phyloP scores from a whole-genome alignment of 2,329 filamentous ascomycete species.

The Phyllachora maydis region DNA sequence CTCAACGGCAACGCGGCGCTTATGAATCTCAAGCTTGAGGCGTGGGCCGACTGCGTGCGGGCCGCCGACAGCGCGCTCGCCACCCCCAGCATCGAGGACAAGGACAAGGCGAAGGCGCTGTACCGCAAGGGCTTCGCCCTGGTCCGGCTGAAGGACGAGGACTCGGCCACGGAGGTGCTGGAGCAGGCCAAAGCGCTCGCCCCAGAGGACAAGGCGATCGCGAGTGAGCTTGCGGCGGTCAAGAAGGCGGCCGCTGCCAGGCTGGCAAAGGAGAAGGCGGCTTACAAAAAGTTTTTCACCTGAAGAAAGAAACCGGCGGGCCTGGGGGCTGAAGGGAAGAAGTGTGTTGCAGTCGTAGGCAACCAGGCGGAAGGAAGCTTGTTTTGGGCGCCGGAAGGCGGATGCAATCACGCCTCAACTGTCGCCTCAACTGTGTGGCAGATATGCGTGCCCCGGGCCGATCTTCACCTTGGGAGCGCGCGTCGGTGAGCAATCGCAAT shows the following conservation, averaged over 20 bases:
- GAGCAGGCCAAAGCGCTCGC: conserved; percentile 54
- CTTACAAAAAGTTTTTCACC: conserved; percentile 89
- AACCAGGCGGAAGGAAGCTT: too few species aligned
- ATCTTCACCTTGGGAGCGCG: too few species aligned
- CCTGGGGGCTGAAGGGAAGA: too few species aligned
- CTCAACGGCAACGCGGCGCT: conserved; percentile 81
- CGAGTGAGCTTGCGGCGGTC: conserved; percentile 53
- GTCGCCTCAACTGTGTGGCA: too few species aligned
- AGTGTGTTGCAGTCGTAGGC: conserved; percentile 19
- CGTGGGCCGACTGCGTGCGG: conserved; percentile 48
- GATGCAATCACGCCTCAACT: too few species aligned
- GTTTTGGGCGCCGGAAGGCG: too few species aligned
- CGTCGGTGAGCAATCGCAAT: too few species aligned
- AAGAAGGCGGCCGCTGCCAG: conserved; percentile 58
- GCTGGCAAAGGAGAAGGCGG: conserved; percentile 75
- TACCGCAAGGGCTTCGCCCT: conserved; percentile 68
- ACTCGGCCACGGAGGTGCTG: conserved; percentile 55
- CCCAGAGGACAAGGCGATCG: conserved; percentile 55
- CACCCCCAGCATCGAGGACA: conserved; percentile 41
- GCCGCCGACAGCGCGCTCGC: conserved; percentile 56
- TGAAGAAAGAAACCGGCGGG: too few species aligned
- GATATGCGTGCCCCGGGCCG: too few species aligned
- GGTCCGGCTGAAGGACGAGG: conserved; percentile 64
- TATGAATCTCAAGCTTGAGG: conserved; percentile 59
- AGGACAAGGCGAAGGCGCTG: conserved; percentile 74